phyloP scores from a whole-genome alignment of 192 early-diverging fungal genomes.

The Gonapodya sp. region DNA sequence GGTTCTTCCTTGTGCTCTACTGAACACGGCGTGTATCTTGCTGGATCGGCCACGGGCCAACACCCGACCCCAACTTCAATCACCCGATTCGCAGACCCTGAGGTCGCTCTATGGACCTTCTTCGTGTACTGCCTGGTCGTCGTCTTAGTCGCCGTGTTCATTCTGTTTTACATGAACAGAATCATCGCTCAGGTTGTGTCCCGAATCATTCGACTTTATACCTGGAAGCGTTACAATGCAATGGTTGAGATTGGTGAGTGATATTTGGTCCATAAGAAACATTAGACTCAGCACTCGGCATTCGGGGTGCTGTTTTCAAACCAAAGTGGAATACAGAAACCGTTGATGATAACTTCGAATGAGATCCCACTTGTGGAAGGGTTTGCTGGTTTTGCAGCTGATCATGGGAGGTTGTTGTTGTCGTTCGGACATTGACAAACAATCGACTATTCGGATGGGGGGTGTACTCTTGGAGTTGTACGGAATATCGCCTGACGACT shows the following conservation, averaged over 20 bases:
- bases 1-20: too few relatives aligned
- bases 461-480: too few relatives aligned
- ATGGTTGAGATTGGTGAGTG: slow-evolving; percentile 62
- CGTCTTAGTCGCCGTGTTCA: slow-evolving; percentile 57
- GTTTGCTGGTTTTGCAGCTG: too few relatives aligned
- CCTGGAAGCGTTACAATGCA: slow-evolving; percentile 54
- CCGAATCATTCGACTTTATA: slow-evolving; percentile 49
- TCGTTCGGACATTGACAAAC: too few relatives aligned
- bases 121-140: slow-evolving; percentile 57
- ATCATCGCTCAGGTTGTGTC: slow-evolving; percentile 50
- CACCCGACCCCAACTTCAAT: background rate
- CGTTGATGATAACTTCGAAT: too few relatives aligned
- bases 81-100: background rate
- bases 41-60: background rate
- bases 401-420: too few relatives aligned
- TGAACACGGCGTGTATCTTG: background rate
- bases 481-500: too few relatives aligned
- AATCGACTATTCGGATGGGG: too few relatives aligned
- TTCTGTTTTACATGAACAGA: slow-evolving; percentile 64
- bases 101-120: slow-evolving; percentile 39
- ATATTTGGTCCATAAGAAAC: background rate
- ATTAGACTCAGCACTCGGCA: too few relatives aligned
- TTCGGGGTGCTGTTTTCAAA: too few relatives aligned
- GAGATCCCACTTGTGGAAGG: too few relatives aligned
- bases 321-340: too few relatives aligned